A percentile compares a stretch with the other conserved stretches of the same genome.
Evolutionary conservation across 805 yeast species (phyloP).

Genomic region (Candida pini): DNA sequence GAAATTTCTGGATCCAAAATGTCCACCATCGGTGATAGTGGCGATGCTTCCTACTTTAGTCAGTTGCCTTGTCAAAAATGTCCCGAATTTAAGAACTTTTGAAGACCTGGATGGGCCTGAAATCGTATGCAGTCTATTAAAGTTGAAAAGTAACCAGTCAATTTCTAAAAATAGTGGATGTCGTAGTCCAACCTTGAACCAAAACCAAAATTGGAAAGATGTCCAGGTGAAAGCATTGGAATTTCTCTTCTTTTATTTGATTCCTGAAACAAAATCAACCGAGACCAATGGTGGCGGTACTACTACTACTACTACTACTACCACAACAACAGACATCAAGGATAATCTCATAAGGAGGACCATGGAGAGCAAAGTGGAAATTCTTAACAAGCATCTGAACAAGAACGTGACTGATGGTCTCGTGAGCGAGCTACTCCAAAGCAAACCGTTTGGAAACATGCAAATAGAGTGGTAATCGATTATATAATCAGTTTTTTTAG

Average conservation of each 20-base stretch:
- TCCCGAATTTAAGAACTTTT: conserved; percentile 51
- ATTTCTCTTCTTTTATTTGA: conserved; percentile 61
- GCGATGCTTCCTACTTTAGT: conserved; percentile 50
- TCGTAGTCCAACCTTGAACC: not conserved
- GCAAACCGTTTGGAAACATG: conserved; percentile 46
- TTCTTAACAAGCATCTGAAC: conserved; percentile 37
- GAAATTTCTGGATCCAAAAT: conserved; percentile 14
- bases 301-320: too few relatives aligned
- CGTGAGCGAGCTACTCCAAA: conserved; percentile 38
- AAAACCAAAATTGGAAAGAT: conserved; percentile 34
- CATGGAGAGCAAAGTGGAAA: conserved; percentile 38
- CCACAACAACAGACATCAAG: too few relatives aligned
- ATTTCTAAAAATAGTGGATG: not conserved
- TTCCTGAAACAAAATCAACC: conserved; percentile 44
- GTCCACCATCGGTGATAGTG: conserved; percentile 25
- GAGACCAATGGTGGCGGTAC: not conserved
- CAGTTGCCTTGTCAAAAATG: conserved; percentile 51
- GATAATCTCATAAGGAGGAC: conserved; percentile 30
- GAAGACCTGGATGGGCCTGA: conserved; percentile 54
- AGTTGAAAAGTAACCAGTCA: conserved; percentile 7
- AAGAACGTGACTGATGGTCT: conserved; percentile 44
- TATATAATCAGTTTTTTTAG: not conserved
- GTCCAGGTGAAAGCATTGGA: conserved; percentile 62
- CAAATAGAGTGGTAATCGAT: conserved; percentile 38
- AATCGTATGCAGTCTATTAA: conserved; percentile 41